Evolutionary conservation across 1,284 basidiomycete genomes (phyloP), one percentile per base, ranked within the genome.

Genomic region (Ceratobasidium sp.): DNA sequence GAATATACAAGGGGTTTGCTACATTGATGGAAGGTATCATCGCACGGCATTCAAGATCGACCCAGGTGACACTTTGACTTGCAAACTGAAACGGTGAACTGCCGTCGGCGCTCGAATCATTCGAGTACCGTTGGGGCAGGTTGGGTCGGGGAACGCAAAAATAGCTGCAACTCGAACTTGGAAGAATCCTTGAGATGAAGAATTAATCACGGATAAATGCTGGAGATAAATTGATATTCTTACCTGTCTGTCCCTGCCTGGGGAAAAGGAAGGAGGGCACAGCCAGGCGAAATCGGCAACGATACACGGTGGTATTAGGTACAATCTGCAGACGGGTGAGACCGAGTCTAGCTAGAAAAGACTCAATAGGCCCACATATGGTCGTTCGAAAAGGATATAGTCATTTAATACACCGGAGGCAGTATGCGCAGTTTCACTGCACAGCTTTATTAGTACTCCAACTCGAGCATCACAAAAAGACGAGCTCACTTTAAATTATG

Each of bases 11-110:
- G 20, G 27, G 48, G 16, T 66, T 66, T 46, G 44, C 20, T 66
- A 66, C 65, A 66, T 14, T 1, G 27, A 12, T 50, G n/a, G 16
- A 12, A 12, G 48, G 3, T 48, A 59, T 74, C 59, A 74, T 46
- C 71, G 71, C 27, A 74, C 71, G n/a, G 71, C 71, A 59, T 74
- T 74, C 12, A 74, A 46, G 50, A 74, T 74, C n/a, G 71, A 74
- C 3, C 71, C 71, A 23, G 71, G 71, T n/a, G 71, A 74, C n/a
- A 74, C 71, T 33, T 74, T 74, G 14, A 74, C 71, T 23, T 74
- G 71, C 46, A 74, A 74, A 48, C 71, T 74, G 50, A 74, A 74
- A 50, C 71, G 71, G 35, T 74, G 71, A 30, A 74, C 71, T 16
- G 59, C 54, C 8, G 71, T 64, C 18, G 71, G 71, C 1, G 57